Base-by-base conservation (phyloP, 768 basidiomycete genomes). In the Lactarius hatsudake region DNA sequence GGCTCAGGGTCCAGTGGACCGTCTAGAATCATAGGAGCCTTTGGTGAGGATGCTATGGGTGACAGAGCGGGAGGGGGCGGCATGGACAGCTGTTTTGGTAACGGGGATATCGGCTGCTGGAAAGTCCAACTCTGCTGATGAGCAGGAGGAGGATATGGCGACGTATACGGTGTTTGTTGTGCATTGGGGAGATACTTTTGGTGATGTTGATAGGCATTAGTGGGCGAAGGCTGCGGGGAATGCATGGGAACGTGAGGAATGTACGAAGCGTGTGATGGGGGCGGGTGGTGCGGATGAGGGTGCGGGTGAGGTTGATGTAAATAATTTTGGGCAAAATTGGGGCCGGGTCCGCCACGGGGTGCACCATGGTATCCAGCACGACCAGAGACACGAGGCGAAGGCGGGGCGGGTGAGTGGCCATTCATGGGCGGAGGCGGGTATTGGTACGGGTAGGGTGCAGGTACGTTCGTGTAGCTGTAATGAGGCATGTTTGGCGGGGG, bases 41-140 rank as follows among this genome's bases (percentile, higher is more conserved):
- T 68, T 34, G 56, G 57, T 23, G 65, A 61, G 10, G 63, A 51
- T 6, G 65, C 30, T 3, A 65, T 26, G 28, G 69, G 67, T 18
- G 73, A 66, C 23, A 70, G 69, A 48, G 69, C 73, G 56, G 73
- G 67, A 32, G 73, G 75, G 28, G 75, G 75, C 18, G 82, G 80
- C 79, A 84, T 84, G 10, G 84, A 82, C 2, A 87, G 79, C 66
- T 88, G 87, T 77, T 87, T 88, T 65, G 87, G 87, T 30, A 87
- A 72, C 2, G 86, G 86, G 0, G 87, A 88, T 30, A 85, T 74
- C 36, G 78, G 80, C 34, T 81, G 80, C 64, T 81, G 80, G 56
- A 77, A 68, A 48, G 80, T 78, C 84, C 83, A 86, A 30, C 80
- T 75, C 28, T 82, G 74, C n/a, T 73, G 76, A 30, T 61, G 56